Evolutionary conservation across 768 basidiomycete genomes (phyloP).

Genomic region (Serendipita sp.): DNA sequence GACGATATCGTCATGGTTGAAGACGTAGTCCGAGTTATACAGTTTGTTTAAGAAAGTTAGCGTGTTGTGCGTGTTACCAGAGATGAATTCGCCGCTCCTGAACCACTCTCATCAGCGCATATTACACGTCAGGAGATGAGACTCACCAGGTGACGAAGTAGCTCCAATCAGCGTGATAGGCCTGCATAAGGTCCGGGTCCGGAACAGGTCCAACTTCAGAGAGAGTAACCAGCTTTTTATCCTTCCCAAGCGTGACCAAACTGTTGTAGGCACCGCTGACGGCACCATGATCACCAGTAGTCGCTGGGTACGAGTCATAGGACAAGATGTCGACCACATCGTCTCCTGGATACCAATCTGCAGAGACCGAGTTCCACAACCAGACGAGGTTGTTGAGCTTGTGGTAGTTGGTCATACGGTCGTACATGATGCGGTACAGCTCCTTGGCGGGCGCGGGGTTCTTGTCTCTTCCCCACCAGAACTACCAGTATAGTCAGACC

Average conservation of each 20-base stretch:
- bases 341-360: slow-evolving; percentile 10
- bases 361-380: slow-evolving; percentile 9
- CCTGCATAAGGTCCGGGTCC: slow-evolving; percentile 10
- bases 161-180: slow-evolving; percentile 10
- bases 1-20: slow-evolving; percentile 5
- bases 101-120: not conserved
- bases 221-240: slow-evolving; percentile 9
- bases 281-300: slow-evolving; percentile 10
- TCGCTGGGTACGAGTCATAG: slow-evolving; percentile 10
- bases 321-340: slow-evolving; percentile 10
- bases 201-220: slow-evolving; percentile 10
- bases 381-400: slow-evolving; percentile 11
- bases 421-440: slow-evolving; percentile 8
- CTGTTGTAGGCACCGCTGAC: slow-evolving; percentile 6
- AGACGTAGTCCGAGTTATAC: slow-evolving; percentile 9
- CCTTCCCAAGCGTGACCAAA: not conserved
- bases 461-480: slow-evolving; percentile 10
- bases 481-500: not conserved
- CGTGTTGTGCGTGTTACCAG: slow-evolving; percentile 7
- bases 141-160: slow-evolving; percentile 9
- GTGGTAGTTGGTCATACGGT: slow-evolving; percentile 10
- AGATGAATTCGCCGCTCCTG: slow-evolving; percentile 7
- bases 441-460: slow-evolving; percentile 8
- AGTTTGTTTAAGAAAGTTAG: slow-evolving; percentile 7
- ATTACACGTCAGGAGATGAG: not conserved